phyloP scores from a whole-genome alignment of 441 rosid genomes.

The Rhodomyrtus psidioides region DNA sequence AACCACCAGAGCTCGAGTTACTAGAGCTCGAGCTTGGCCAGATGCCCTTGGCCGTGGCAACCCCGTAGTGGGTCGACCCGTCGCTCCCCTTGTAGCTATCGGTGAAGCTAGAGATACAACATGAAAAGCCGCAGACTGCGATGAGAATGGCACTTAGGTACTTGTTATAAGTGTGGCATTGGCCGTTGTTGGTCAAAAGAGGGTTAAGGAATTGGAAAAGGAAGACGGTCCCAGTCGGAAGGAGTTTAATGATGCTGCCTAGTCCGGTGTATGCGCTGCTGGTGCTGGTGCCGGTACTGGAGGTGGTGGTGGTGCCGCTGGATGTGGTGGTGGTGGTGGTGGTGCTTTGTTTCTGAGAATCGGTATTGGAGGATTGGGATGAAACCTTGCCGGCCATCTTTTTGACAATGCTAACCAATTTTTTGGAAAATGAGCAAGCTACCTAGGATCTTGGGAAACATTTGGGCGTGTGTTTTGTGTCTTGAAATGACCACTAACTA shows the following conservation, averaged over 20 bases:
- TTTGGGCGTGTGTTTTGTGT: neutral
- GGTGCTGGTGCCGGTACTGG: conserved; percentile 5
- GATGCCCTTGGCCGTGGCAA: conserved; percentile 48
- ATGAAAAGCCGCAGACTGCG: conserved; percentile 52
- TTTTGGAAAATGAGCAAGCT: neutral
- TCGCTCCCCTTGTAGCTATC: conserved; percentile 59
- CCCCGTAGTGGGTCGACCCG: conserved; percentile 48
- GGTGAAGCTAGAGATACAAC: conserved; percentile 58
- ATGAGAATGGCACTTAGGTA: conserved; percentile 49
- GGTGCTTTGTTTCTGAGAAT: neutral
- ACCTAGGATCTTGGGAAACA: neutral
- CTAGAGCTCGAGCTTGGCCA: conserved; percentile 43
- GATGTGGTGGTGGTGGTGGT: fast-evolving
- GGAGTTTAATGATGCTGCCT: conserved; percentile 69
- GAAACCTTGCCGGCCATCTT: neutral
- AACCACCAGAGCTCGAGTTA: neutral
- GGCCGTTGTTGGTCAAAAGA: conserved; percentile 77
- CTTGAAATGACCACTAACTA: neutral
- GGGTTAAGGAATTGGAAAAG: conserved; percentile 83
- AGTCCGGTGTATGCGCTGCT: conserved; percentile 31
- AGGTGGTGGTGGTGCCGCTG: neutral
- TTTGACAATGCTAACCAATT: neutral
- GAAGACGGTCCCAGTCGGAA: conserved; percentile 86
- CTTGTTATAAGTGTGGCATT: conserved; percentile 49
- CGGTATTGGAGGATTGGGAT: neutral